Conservation (phyloP, 1,284 basidiomycete genomes). For the Xerocomus amazonicus region DNA sequence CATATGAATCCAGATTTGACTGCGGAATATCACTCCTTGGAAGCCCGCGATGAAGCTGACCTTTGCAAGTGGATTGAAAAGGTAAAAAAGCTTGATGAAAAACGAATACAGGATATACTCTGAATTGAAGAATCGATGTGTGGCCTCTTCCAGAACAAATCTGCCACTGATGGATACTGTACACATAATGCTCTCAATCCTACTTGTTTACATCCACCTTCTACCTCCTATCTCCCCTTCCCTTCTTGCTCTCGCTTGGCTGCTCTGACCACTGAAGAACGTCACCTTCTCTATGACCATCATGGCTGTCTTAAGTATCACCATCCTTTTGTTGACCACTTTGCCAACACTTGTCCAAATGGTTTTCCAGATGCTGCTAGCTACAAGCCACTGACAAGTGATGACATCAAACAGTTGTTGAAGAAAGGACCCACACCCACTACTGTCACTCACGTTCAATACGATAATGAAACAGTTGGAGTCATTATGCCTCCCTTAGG, state of each 20-base stretch:
- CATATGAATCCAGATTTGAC: too few species aligned
- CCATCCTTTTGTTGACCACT: conserved; percentile 7
- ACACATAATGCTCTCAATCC: too few species aligned
- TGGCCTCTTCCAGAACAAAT: too few species aligned
- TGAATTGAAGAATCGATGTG: too few species aligned
- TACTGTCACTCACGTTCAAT: too few species aligned
- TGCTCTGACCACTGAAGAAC: conserved; percentile 1
- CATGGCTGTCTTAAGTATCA: conserved; percentile 18
- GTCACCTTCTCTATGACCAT: neutral
- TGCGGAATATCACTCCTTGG: neutral
- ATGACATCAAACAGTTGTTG: neutral
- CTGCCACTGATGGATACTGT: too few species aligned
- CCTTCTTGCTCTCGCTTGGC: neutral
- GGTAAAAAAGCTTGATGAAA: neutral
- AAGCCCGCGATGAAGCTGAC: neutral
- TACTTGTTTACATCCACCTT: too few species aligned
- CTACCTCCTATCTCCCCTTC: too few species aligned
- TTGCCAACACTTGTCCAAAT: neutral
- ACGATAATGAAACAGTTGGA: too few species aligned
- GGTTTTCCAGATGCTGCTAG: conserved; percentile 9
- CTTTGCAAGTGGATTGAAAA: neutral
- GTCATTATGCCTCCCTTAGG: too few species aligned
- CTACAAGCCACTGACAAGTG: neutral
- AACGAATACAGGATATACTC: too few species aligned
- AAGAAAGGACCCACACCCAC: too few species aligned